These are phyloP conservation scores for Leucosporidium creatinivorum DNA, from an alignment of 768 basidiomycete genomes.

Conservation along the genomic window DNA sequence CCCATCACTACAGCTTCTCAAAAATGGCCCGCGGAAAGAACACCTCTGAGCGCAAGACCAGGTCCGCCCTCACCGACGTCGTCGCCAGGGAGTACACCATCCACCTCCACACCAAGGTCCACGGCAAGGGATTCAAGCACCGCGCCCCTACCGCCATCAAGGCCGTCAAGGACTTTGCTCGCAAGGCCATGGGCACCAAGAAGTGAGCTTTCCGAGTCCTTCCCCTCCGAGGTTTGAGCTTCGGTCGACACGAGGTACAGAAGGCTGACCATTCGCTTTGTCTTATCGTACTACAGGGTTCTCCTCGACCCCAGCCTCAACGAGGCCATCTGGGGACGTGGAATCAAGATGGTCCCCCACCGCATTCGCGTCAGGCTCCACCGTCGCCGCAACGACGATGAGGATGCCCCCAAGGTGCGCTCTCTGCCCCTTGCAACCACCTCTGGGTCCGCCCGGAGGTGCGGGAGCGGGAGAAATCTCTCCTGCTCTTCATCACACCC, in stretches of 20 bases:
- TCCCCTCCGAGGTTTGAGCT: no score
- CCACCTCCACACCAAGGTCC: constrained; percentile 37
- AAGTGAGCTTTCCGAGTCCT: constrained; percentile 49
- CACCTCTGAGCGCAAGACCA: constrained; percentile 56
- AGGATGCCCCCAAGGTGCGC: constrained; percentile 77
- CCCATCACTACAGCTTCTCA: constrained; percentile 30
- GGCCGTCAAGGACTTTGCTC: constrained; percentile 82
- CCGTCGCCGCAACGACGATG: constrained; percentile 98
- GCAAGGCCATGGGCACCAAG: constrained; percentile 87
- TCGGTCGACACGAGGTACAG: no score
- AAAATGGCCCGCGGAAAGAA: constrained; percentile 39
- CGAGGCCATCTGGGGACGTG: constrained; percentile 81
- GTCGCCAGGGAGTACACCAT: constrained; percentile 90
- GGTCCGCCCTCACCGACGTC: constrained; percentile 95
- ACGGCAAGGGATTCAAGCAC: constrained; percentile 36
- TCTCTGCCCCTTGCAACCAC: constrained; percentile 80
- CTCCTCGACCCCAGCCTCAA: constrained; percentile 92
- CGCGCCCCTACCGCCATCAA: constrained; percentile 95
- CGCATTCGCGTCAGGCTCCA: constrained; percentile 88
- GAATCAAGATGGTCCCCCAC: constrained; percentile 88
- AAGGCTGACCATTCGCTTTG: no score
- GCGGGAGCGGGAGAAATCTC: not conserved
- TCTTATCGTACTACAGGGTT: no score
- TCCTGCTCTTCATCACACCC: not conserved
- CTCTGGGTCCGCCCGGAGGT: constrained; percentile 45